Conservation (phyloP, 2,329 filamentous ascomycete species). For the Blumeria graminis region DNA sequence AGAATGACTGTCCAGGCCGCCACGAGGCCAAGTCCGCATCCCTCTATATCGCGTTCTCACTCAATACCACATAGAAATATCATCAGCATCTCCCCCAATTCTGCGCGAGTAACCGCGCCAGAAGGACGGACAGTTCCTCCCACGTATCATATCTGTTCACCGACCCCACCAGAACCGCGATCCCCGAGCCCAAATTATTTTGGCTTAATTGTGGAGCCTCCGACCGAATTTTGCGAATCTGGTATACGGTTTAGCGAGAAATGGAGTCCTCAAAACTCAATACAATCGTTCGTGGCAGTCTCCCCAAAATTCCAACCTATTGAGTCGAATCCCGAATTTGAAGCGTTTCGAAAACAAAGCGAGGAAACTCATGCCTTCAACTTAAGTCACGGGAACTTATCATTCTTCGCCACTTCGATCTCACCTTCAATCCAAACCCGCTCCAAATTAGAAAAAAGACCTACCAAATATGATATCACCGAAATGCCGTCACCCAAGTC, state of each 20-base stretch:
- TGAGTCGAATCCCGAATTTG: slow-evolving; percentile 60
- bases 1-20: slow-evolving; percentile 12
- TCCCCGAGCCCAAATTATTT: slow-evolving; percentile 69
- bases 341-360: slow-evolving; percentile 51
- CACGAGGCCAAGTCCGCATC: slow-evolving; percentile 11
- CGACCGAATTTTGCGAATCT: slow-evolving; percentile 36
- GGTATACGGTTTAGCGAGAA: slow-evolving; percentile 39
- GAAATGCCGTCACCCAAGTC: slow-evolving; percentile 10
- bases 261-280: slow-evolving; percentile 45
- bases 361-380: slow-evolving; percentile 35
- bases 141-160: slow-evolving; percentile 8
- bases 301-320: slow-evolving; percentile 46
- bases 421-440: slow-evolving; percentile 7
- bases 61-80: slow-evolving; percentile 8
- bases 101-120: slow-evolving; percentile 8
- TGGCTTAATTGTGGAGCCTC: slow-evolving; percentile 42
- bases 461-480: slow-evolving; percentile 7
- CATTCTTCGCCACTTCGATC: slow-evolving; percentile 20
- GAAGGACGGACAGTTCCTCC: slow-evolving; percentile 12
- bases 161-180: slow-evolving; percentile 13
- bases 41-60: slow-evolving; percentile 11
- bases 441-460: slow-evolving; percentile 8
- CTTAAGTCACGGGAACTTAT: slow-evolving; percentile 19
- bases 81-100: slow-evolving; percentile 6
- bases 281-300: slow-evolving; percentile 22